A percentile compares a stretch with the other conserved stretches of the same genome.
These are phyloP conservation scores for Pouteria glomerata DNA, from an alignment of 148 eudicot genomes.

Conservation along the genomic window DNA sequence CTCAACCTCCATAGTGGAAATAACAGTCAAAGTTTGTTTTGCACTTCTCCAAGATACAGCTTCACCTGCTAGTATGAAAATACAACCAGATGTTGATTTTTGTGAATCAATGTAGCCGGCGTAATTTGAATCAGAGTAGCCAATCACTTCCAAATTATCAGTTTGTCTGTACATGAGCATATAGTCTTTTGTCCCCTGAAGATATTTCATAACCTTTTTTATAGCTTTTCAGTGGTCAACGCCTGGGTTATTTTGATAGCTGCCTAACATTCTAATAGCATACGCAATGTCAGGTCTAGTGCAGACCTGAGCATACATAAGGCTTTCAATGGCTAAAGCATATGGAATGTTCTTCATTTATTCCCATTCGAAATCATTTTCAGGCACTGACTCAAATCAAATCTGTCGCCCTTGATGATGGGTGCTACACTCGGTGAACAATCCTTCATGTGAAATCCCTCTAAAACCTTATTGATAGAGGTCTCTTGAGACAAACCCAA, in stretches of 20 bases:
- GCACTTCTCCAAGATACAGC: neutral
- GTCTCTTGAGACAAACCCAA: neutral
- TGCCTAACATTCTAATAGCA: neutral
- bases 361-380: no score
- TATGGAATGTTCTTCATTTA: no score
- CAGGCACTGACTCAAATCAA: no score
- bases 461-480: no score
- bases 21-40: neutral
- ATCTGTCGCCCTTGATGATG: no score
- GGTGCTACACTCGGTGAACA: no score
- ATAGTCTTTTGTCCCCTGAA: neutral
- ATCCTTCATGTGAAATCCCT: neutral
- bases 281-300: no score
- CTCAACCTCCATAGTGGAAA: neutral
- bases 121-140: neutral
- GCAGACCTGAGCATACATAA: no score
- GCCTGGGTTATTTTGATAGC: neutral
- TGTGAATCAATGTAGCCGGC: neutral
- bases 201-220: neutral
- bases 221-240: neutral
- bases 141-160: neutral
- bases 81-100: neutral
- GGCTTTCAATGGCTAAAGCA: no score
- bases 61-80: neutral
- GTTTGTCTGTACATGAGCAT: neutral